Base-by-base conservation (phyloP, 345 rosid genomes). In the Limnanthes douglasii region DNA sequence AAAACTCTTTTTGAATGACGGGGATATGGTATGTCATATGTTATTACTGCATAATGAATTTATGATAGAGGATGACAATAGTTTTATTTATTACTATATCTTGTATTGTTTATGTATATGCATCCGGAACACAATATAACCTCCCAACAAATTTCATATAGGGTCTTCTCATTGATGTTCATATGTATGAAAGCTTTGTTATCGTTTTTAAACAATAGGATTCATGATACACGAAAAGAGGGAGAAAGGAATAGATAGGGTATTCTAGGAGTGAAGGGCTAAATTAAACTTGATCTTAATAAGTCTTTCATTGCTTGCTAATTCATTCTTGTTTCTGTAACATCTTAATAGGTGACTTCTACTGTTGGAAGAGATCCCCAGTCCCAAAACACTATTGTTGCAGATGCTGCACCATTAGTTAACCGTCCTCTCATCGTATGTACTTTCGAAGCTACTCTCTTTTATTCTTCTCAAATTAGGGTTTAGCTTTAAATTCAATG, bases 1-100 rank as follows among this genome's bases (percentile, higher is more conserved):
- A 43, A 83, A 88, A 70, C 74, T 88, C 46, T 88, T 88, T 50
- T 65, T 88, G 17, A 69, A 88, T 21, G 64, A 73, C 65, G 97
- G 97, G 18, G 73, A 83, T 47, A 88, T 70, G 55, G 97, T 88
- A 69, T 28, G 64, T 36, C 41, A 45, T 4, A 18, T 11, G 6
- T 37, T 26, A 31, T 22, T 29, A 5, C 6, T 5, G 32, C n/a
- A n/a, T n/a, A n/a, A n/a, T n/a, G n/a, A n/a, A n/a, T n/a, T n/a
- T n/a, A n/a, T n/a, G n/a, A n/a, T n/a, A n/a, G n/a, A n/a, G n/a
- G n/a, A n/a, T n/a, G n/a, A n/a, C n/a, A n/a, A n/a, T n/a, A n/a
- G n/a, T n/a, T n/a, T n/a, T n/a, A n/a, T n/a, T n/a, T n/a, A n/a
- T n/a, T n/a, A n/a, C n/a, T n/a, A n/a, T n/a, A n/a, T n/a, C n/a